These are phyloP conservation scores for Daedaleopsis sinensis DNA, from an alignment of 768 basidiomycete species.

Conservation along the genomic window DNA sequence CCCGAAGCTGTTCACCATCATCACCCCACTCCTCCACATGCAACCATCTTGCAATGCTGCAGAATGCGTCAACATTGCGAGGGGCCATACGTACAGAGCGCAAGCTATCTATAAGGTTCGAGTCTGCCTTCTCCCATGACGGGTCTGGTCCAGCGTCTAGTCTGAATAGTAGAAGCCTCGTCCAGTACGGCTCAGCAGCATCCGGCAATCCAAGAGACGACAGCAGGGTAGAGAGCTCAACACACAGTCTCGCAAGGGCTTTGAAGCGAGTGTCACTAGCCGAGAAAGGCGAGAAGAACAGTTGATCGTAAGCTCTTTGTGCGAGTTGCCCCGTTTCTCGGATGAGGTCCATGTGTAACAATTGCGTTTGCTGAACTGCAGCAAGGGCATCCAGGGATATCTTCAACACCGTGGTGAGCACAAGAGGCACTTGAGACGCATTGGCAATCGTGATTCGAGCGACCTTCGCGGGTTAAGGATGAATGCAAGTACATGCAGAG, in stretches of 20 bases:
- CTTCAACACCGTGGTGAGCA: slow-evolving; percentile 51
- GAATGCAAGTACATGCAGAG: background rate
- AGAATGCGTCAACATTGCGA: slow-evolving; percentile 8
- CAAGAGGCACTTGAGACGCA: slow-evolving; percentile 44
- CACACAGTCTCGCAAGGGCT: slow-evolving; percentile 44
- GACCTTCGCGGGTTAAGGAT: background rate
- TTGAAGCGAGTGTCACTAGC: slow-evolving; percentile 38
- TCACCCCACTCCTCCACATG: slow-evolving; percentile 43
- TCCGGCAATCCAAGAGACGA: slow-evolving; percentile 2
- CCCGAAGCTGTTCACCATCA: slow-evolving; percentile 16
- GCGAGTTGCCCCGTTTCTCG: slow-evolving; percentile 44
- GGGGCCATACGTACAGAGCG: background rate
- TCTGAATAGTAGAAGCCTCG: slow-evolving; percentile 36
- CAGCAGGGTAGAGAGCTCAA: slow-evolving; percentile 14
- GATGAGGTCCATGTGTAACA: slow-evolving; percentile 52
- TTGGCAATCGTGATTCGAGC: background rate
- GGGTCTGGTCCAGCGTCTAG: slow-evolving; percentile 45
- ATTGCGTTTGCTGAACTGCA: slow-evolving; percentile 46
- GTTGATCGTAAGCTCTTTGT: slow-evolving; percentile 46
- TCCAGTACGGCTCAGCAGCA: slow-evolving; percentile 8
- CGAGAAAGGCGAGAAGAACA: slow-evolving; percentile 42
- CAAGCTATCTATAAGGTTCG: slow-evolving; percentile 22
- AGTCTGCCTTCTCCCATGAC: slow-evolving; percentile 38
- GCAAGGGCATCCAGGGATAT: slow-evolving; percentile 45
- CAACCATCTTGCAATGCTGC: slow-evolving; percentile 40